phyloP scores from a whole-genome alignment of 108 stramenopile genomes.

The Thalassiosira profunda region DNA sequence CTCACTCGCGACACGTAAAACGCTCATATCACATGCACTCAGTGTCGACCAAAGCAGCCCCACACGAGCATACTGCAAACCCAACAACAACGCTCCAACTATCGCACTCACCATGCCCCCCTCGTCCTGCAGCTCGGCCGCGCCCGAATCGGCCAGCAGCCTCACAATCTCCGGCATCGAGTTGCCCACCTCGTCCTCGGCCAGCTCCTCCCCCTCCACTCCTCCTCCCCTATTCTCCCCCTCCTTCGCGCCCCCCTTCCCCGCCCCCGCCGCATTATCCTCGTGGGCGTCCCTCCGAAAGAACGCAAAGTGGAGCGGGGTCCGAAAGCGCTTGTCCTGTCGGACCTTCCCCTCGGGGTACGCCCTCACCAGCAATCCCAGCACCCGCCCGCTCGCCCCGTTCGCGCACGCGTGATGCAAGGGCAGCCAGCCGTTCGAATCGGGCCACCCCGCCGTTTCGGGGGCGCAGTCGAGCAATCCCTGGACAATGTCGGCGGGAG shows the following conservation, averaged over 20 bases:
- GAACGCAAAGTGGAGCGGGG: slow-evolving; percentile 54
- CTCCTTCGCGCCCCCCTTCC: background rate
- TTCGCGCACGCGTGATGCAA: slow-evolving; percentile 64
- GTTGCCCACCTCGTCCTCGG: slow-evolving; percentile 25
- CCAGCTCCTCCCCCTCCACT: slow-evolving; percentile 4
- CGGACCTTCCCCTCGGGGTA: slow-evolving; percentile 34
- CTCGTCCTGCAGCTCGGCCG: slow-evolving; percentile 49
- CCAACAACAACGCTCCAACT: too few species aligned
- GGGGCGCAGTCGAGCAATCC: slow-evolving; percentile 56
- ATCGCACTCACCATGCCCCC: slow-evolving; percentile 49
- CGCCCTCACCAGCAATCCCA: slow-evolving; percentile 13
- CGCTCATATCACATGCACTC: too few species aligned
- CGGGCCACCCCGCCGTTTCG: slow-evolving; percentile 62
- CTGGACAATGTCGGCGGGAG: slow-evolving; percentile 63
- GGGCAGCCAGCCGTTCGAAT: slow-evolving; percentile 79
- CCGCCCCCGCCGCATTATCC: background rate
- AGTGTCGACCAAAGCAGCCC: too few species aligned
- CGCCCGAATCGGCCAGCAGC: slow-evolving; percentile 48
- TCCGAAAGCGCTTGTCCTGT: slow-evolving; percentile 36
- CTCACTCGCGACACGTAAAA: too few species aligned
- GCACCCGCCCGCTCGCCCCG: slow-evolving; percentile 28
- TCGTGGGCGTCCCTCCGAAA: slow-evolving; percentile 11
- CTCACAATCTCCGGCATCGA: slow-evolving; percentile 41
- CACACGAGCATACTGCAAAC: too few species aligned
- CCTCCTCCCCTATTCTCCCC: background rate